These are phyloP conservation scores for Agarophyton chilense DNA, from an alignment of 23 red algal species.

Conservation along the genomic window DNA sequence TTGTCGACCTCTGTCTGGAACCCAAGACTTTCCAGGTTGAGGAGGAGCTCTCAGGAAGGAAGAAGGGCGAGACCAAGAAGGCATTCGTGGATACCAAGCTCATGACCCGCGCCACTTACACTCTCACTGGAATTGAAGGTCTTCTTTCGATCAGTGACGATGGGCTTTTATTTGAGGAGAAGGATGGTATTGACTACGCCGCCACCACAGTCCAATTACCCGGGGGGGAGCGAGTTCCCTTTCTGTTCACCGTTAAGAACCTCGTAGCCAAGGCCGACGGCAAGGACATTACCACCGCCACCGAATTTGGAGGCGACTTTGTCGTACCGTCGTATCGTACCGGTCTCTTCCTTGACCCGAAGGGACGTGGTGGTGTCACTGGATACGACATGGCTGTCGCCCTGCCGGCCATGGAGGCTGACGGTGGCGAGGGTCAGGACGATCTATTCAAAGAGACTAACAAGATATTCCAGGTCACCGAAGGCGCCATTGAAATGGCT, in stretches of 20 bases:
- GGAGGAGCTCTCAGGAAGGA: constrained; percentile 79
- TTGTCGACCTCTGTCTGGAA: constrained; percentile 99
- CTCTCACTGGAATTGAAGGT: constrained; percentile 92
- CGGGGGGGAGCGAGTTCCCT: constrained; percentile 97
- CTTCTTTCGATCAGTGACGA: constrained; percentile 65
- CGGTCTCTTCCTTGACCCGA: constrained; percentile 98
- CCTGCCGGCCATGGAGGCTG: constrained; percentile 92
- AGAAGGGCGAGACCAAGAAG: constrained; percentile 78
- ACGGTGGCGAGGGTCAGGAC: constrained; percentile 96
- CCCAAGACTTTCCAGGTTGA: constrained; percentile 98
- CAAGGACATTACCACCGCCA: constrained; percentile 89
- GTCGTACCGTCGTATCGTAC: constrained; percentile 95
- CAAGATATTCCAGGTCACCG: constrained; percentile 96
- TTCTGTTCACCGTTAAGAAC: constrained; percentile 98
- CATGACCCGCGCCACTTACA: constrained; percentile 96
- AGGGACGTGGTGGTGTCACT: constrained; percentile 93
- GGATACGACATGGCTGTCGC: constrained; percentile 99
- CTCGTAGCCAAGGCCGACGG: constrained; percentile 85
- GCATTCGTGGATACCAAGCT: constrained; percentile 97
- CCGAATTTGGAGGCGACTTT: constrained; percentile 98
- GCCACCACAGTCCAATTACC: constrained; percentile 98
- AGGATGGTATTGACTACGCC: constrained; percentile 98
- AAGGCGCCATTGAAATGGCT: constrained; percentile 97
- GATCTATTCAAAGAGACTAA: constrained; percentile 94
- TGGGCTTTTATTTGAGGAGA: constrained; percentile 88